Percentiles rank a stretch among this genome's conserved stretches.
Evolutionary conservation across 768 basidiomycete species (phyloP).

Genomic region (Boletus sp.): DNA sequence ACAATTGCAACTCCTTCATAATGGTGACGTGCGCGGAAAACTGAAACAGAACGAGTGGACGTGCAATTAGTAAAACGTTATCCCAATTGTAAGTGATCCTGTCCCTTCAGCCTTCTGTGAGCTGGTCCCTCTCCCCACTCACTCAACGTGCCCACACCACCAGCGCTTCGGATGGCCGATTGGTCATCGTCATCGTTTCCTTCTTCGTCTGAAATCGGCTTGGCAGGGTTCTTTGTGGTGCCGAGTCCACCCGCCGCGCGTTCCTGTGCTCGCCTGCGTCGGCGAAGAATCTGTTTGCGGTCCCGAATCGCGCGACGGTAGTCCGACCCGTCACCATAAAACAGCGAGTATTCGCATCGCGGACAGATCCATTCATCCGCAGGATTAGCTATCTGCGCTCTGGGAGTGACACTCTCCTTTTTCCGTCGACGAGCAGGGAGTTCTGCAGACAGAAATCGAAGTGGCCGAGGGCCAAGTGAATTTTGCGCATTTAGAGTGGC

Average conservation of each 20-base stretch:
- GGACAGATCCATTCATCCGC: conserved; percentile 92
- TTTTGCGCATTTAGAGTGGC: conserved; percentile 43
- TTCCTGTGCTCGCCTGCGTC: conserved; percentile 70
- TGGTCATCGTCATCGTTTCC: conserved; percentile 19
- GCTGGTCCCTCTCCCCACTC: conserved; percentile 21
- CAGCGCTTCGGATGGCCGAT: neutral
- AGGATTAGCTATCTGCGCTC: conserved; percentile 47
- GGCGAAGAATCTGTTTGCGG: conserved; percentile 73
- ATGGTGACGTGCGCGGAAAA: conserved; percentile 8
- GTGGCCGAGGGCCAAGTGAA: conserved; percentile 55
- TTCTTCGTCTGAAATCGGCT: conserved; percentile 24
- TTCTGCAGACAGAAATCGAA: conserved; percentile 67
- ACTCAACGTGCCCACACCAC: conserved; percentile 2
- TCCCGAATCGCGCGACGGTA: conserved; percentile 65
- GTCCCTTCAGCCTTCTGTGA: conserved; percentile 13
- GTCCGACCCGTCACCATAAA: conserved; percentile 77
- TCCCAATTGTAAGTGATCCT: conserved; percentile 21
- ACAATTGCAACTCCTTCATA: conserved; percentile 25
- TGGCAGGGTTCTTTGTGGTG: conserved; percentile 19
- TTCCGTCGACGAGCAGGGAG: conserved; percentile 48
- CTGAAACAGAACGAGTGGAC: conserved; percentile 8
- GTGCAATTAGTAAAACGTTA: conserved; percentile 14
- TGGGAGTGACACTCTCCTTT: conserved; percentile 25
- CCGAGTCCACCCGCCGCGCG: conserved; percentile 44
- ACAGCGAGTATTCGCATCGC: conserved; percentile 89